A percentile compares a stretch with the other conserved stretches of the same genome.
Evolutionary conservation across 768 basidiomycete genomes (phyloP).

Genomic region (Termitomyces sp.): DNA sequence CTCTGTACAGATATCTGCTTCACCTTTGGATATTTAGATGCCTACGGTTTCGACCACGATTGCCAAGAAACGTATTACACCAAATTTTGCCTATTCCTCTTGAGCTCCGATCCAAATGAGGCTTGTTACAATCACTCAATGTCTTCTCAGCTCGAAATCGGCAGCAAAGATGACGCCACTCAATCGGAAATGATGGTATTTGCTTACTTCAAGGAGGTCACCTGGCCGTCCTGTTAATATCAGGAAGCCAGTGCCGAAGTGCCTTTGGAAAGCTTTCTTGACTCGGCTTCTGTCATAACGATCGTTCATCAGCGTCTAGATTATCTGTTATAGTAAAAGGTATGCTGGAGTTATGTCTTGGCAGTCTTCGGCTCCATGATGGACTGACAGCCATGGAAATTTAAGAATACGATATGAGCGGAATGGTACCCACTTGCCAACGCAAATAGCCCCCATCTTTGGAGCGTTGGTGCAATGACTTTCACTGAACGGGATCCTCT

Average conservation of each 20-base stretch:
- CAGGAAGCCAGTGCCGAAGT: background rate
- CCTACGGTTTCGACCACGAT: background rate
- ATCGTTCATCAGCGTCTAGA: background rate
- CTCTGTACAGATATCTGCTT: background rate
- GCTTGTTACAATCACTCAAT: background rate
- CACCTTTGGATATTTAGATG: background rate
- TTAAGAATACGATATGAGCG: background rate
- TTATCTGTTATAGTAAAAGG: background rate
- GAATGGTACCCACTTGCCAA: background rate
- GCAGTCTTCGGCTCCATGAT: background rate
- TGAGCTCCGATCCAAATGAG: background rate
- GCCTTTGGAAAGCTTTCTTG: background rate
- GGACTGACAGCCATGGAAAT: background rate
- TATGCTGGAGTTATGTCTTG: background rate
- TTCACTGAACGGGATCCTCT: conserved; percentile 13
- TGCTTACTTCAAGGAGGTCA: background rate
- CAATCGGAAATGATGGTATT: background rate
- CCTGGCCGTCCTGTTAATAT: background rate
- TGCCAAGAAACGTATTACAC: background rate
- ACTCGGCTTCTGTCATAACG: background rate
- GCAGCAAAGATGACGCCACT: too few relatives aligned
- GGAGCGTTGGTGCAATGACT: conserved; percentile 6
- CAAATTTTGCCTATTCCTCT: background rate
- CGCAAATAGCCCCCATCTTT: background rate
- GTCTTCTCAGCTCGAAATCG: background rate